A percentile compares a stretch with the other conserved stretches of the same genome.
Conservation (phyloP, 2,329 filamentous ascomycete species). For the Trichoderma gracile region DNA sequence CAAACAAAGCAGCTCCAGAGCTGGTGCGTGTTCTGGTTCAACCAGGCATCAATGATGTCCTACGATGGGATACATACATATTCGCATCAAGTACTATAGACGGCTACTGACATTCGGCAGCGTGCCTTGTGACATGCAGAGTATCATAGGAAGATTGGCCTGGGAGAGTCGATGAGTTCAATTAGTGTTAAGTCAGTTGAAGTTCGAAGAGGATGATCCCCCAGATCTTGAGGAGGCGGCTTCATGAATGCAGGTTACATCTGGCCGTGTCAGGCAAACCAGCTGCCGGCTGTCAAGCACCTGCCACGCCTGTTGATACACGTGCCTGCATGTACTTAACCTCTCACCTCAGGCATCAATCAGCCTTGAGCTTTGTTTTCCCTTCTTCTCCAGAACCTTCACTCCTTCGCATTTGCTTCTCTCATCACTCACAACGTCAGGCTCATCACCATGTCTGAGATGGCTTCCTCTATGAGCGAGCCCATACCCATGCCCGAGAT, state of each 20-base stretch:
- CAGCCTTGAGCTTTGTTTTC: background rate
- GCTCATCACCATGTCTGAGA: background rate
- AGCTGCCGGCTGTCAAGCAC: conserved; percentile 10
- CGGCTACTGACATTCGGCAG: background rate
- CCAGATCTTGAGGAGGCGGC: background rate
- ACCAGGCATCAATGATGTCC: background rate
- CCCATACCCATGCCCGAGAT: background rate
- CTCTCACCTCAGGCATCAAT: background rate
- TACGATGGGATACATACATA: background rate
- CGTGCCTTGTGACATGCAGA: background rate
- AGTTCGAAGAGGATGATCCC: no score
- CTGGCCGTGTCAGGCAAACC: background rate
- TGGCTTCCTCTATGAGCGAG: background rate
- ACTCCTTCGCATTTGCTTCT: no score
- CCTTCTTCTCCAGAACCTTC: background rate
- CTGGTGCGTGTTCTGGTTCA: background rate
- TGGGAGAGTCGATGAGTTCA: no score
- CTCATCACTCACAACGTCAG: rapidly evolving
- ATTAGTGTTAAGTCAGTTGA: no score
- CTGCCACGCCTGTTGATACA: conserved; percentile 10
- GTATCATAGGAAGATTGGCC: background rate
- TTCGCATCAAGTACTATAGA: background rate
- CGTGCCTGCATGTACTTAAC: no score
- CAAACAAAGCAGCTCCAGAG: background rate
- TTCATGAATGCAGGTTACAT: background rate